phyloP scores from a whole-genome alignment of 2,329 filamentous ascomycete species.

The Microsporum canis region DNA sequence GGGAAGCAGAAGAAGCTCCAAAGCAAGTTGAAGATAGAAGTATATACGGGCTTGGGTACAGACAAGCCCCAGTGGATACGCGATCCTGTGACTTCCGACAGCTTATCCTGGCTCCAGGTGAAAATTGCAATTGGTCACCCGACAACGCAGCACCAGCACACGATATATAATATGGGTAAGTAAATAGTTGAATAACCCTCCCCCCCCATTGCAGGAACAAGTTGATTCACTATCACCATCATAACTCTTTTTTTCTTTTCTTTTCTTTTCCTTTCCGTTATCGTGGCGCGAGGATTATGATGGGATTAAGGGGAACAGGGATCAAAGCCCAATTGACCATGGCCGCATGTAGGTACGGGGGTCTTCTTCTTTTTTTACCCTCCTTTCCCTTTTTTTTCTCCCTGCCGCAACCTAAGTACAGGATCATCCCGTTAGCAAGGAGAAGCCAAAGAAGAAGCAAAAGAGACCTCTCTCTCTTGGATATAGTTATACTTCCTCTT shows the following conservation, averaged over 20 bases:
- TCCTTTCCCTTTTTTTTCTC: background rate
- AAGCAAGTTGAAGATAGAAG: background rate
- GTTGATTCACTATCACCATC: background rate
- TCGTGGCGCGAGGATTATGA: background rate
- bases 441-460: background rate
- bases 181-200: background rate
- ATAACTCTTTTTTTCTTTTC: background rate
- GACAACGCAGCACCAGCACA: conserved; percentile 16
- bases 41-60: background rate
- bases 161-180: background rate
- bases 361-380: background rate
- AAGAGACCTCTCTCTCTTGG: background rate
- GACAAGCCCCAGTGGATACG: background rate
- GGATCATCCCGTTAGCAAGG: background rate
- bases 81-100: conserved; percentile 5
- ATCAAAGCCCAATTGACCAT: background rate
- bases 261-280: background rate
- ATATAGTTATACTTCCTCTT: too few relatives aligned
- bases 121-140: conserved; percentile 32
- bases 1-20: background rate
- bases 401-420: background rate
- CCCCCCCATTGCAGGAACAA: too few relatives aligned
- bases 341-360: background rate
- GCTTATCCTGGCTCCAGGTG: conserved; percentile 22
- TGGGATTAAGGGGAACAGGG: background rate